A percentile compares a stretch with the other conserved stretches of the same genome.
These are phyloP conservation scores for Grifola frondosa DNA, from an alignment of 1,284 basidiomycete genomes.

Conservation along the genomic window DNA sequence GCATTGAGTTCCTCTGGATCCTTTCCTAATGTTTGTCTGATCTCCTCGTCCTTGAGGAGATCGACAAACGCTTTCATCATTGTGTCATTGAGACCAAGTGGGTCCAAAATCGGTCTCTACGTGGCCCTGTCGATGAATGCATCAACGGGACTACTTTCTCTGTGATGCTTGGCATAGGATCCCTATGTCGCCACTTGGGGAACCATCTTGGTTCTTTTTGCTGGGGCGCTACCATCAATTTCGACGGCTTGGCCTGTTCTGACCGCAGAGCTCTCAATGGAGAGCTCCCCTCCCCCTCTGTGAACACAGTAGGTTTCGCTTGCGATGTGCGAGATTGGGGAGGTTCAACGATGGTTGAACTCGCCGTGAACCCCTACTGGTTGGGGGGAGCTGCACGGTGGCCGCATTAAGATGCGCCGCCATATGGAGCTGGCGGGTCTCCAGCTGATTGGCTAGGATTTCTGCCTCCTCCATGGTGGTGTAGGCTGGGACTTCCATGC, in stretches of 20 bases:
- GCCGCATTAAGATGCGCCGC: too few species aligned
- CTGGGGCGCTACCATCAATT: not conserved
- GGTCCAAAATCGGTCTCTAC: not conserved
- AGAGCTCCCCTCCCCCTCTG: conserved; percentile 7
- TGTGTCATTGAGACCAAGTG: conserved; percentile 3
- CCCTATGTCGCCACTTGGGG: too few species aligned
- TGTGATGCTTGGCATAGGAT: not conserved
- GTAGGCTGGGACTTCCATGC: conserved; percentile 1
- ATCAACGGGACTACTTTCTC: not conserved
- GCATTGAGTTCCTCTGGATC: too few species aligned
- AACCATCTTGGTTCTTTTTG: too few species aligned
- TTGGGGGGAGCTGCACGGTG: too few species aligned
- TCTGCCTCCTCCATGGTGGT: conserved; percentile 2
- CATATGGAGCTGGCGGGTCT: not conserved
- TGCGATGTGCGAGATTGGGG: conserved; percentile 9
- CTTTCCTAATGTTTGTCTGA: conserved; percentile 2
- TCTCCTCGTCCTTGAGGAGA: conserved; percentile 4
- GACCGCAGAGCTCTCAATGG: too few species aligned
- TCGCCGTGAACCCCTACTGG: not conserved
- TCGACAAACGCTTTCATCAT: not conserved
- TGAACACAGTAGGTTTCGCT: not conserved
- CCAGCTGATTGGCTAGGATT: not conserved
- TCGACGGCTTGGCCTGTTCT: not conserved
- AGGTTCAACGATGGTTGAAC: not conserved
- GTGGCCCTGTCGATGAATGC: conserved; percentile 1